Conservation (phyloP, 345 rosid species). For the Chamaenerion angustifolium region DNA sequence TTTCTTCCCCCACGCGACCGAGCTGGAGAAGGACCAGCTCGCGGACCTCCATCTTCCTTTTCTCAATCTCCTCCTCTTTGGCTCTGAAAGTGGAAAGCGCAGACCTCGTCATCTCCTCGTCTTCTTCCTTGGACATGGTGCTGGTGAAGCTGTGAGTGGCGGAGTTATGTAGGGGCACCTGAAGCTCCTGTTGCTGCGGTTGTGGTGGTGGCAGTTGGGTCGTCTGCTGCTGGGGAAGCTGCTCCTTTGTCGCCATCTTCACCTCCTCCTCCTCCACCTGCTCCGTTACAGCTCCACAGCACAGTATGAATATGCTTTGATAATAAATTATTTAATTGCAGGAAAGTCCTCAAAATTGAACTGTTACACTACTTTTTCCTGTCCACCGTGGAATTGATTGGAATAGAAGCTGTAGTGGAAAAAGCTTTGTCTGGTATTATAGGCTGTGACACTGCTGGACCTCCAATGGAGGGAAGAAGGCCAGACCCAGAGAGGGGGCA, state of each 20-base stretch:
- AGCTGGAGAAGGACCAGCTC: constrained; percentile 73
- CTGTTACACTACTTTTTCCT: too few species aligned
- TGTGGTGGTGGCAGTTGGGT: constrained; percentile 12
- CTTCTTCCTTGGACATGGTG: constrained; percentile 55
- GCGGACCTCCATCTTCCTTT: constrained; percentile 68
- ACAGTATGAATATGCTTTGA: too few species aligned
- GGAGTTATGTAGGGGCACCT: constrained; percentile 9
- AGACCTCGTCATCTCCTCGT: constrained; percentile 87
- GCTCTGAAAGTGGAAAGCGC: constrained; percentile 81
- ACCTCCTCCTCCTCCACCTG: constrained; percentile 12
- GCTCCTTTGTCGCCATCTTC: constrained; percentile 23
- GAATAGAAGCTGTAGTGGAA: too few species aligned
- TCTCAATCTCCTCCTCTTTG: constrained; percentile 95
- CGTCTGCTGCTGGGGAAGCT: constrained; percentile 9
- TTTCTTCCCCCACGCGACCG: constrained; percentile 50
- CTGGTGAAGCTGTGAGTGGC: constrained; percentile 65
- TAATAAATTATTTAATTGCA: too few species aligned
- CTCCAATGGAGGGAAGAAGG: too few species aligned
- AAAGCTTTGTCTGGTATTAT: too few species aligned
- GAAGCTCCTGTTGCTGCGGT: constrained; percentile 31
- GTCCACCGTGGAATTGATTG: too few species aligned
- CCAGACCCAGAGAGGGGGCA: too few species aligned
- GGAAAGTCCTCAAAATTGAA: too few species aligned
- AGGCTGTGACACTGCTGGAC: too few species aligned
- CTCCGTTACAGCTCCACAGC: neutral